A percentile compares a stretch with the other conserved stretches of the same genome.
Conservation (phyloP, 2,329 filamentous ascomycete species). For the Xylariaceae sp. region DNA sequence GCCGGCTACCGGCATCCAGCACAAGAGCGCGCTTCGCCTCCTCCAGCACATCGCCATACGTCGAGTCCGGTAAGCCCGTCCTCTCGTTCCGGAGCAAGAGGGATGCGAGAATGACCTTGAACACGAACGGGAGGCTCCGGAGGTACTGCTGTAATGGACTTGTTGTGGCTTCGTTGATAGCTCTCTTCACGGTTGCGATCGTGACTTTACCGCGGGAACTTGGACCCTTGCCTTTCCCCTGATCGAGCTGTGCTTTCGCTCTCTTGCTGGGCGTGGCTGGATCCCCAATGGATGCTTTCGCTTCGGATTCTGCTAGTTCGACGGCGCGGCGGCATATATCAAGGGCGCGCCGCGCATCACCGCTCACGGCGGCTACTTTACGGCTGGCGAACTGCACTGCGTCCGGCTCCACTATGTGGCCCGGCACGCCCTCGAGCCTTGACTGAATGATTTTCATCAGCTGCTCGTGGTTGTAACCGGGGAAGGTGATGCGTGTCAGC, state of each 20-base stretch:
- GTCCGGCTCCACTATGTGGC: slow-evolving; percentile 85
- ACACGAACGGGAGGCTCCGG: slow-evolving; percentile 71
- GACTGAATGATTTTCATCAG: slow-evolving; percentile 96
- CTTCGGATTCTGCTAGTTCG: slow-evolving; percentile 82
- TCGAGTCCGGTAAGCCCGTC: slow-evolving; percentile 81
- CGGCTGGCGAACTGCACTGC: slow-evolving; percentile 94
- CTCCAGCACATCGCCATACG: slow-evolving; percentile 83
- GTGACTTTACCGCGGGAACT: slow-evolving; percentile 61
- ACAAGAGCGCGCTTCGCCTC: slow-evolving; percentile 70
- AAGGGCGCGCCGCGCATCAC: slow-evolving; percentile 84
- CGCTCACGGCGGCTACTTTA: slow-evolving; percentile 94
- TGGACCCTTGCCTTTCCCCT: slow-evolving; percentile 38
- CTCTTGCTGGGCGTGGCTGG: slow-evolving; percentile 61
- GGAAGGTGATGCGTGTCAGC: slow-evolving; percentile 91
- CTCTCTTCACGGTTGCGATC: slow-evolving; percentile 87
- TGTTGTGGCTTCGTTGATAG: slow-evolving; percentile 91
- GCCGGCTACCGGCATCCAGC: slow-evolving; percentile 56
- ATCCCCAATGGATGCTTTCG: slow-evolving; percentile 39
- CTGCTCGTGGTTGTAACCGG: slow-evolving; percentile 94
- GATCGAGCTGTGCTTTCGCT: slow-evolving; percentile 30
- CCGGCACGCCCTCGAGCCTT: slow-evolving; percentile 81
- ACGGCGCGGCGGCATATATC: slow-evolving; percentile 95
- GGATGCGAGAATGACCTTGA: slow-evolving; percentile 81
- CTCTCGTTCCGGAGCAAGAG: slow-evolving; percentile 73
- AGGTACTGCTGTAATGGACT: slow-evolving; percentile 89